phyloP scores from a whole-genome alignment of 768 basidiomycete species.

The Chalciporus piperatus region DNA sequence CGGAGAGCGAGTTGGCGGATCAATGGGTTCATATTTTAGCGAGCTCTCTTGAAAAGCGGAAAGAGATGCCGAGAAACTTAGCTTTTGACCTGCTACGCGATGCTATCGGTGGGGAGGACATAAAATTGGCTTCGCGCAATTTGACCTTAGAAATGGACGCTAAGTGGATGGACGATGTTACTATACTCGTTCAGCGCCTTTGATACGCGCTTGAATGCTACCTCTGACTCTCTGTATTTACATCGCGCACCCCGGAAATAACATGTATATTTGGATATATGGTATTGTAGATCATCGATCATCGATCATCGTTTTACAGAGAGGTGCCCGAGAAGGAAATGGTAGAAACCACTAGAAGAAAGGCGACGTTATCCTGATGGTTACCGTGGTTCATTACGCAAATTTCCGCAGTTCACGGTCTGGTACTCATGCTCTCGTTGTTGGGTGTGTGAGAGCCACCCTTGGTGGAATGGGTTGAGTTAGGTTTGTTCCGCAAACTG shows the following conservation, averaged over 20 bases:
- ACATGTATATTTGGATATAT: slow-evolving; percentile 5
- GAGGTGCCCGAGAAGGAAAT: background rate
- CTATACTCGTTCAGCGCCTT: slow-evolving; percentile 42
- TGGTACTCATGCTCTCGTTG: slow-evolving; percentile 23
- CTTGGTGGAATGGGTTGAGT: slow-evolving; percentile 19
- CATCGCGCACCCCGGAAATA: background rate
- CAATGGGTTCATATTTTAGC: slow-evolving; percentile 37
- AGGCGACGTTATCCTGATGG: background rate
- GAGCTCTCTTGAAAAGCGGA: slow-evolving; percentile 20
- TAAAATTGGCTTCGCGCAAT: slow-evolving; percentile 38
- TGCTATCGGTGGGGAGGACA: slow-evolving; percentile 42
- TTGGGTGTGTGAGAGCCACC: slow-evolving; percentile 11
- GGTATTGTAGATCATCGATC: slow-evolving; percentile 7
- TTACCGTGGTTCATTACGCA: background rate
- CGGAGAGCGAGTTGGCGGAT: slow-evolving; percentile 29
- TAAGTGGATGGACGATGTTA: slow-evolving; percentile 50
- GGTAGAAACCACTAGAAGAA: background rate
- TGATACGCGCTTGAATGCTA: slow-evolving; percentile 13
- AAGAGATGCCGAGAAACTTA: slow-evolving; percentile 27
- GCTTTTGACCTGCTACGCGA: slow-evolving; percentile 42
- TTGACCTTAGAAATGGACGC: slow-evolving; percentile 50
- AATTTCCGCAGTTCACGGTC: background rate
- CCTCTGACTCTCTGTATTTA: background rate
- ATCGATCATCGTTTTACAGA: background rate
- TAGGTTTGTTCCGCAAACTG: slow-evolving; percentile 40